Evolutionary conservation across 331 rosid genomes (phyloP).

Genomic region (Quercus tomentella): DNA sequence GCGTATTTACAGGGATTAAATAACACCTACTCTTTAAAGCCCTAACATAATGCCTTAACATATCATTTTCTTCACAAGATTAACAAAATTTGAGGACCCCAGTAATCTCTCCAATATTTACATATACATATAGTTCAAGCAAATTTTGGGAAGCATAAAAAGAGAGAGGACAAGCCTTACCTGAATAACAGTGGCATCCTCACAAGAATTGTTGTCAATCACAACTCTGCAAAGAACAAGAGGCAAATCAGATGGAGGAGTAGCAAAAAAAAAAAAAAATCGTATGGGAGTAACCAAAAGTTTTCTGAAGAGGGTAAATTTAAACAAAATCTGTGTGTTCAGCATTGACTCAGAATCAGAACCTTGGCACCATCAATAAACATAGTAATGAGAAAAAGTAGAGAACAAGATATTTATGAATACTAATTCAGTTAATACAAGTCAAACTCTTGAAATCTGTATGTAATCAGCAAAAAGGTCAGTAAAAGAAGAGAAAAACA

Average conservation of each 20-base stretch:
- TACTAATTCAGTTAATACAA: neutral
- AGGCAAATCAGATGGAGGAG: conserved; percentile 23
- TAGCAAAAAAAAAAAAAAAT: conserved; percentile 4
- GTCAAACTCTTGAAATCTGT: neutral
- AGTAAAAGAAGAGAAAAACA: neutral
- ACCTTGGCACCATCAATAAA: neutral
- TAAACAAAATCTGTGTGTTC: neutral
- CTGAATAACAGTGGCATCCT: conserved; percentile 81
- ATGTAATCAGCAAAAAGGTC: neutral
- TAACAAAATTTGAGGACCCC: neutral
- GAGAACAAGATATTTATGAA: neutral
- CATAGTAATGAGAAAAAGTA: neutral
- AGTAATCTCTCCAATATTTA: conserved; percentile 4
- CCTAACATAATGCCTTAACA: neutral
- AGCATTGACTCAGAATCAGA: neutral
- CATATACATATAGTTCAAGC: neutral
- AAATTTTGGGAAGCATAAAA: conserved; percentile 11
- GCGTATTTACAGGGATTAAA: neutral
- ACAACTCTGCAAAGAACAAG: conserved; percentile 70
- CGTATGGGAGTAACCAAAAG: neutral
- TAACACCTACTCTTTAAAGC: neutral
- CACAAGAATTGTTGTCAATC: conserved; percentile 71
- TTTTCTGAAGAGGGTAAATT: neutral
- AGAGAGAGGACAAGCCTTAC: conserved; percentile 29
- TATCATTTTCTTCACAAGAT: neutral